phyloP scores from a whole-genome alignment of 352 stramenopile species.

The Phytopythium helicoides region DNA sequence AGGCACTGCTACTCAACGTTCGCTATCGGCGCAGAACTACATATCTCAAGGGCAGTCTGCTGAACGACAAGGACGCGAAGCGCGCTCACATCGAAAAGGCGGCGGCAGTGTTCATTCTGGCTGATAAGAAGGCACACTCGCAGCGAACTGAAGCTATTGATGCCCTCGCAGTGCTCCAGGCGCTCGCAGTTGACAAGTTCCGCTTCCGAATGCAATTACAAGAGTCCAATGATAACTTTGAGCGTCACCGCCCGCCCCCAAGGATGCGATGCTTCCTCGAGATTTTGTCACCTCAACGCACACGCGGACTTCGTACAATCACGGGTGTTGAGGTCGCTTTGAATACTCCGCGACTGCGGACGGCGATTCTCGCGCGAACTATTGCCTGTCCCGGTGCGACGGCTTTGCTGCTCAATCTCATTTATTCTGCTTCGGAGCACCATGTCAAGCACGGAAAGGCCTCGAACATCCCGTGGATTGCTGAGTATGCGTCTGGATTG shows the following conservation, averaged over 20 bases:
- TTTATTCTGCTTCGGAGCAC: conserved; percentile 44
- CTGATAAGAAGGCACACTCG: conserved; percentile 39
- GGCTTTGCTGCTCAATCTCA: conserved; percentile 55
- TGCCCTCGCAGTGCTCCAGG: conserved; percentile 52
- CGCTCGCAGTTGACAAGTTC: conserved; percentile 49
- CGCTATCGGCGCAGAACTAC: conserved; percentile 43
- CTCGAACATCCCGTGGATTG: conserved; percentile 48
- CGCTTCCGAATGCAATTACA: conserved; percentile 25
- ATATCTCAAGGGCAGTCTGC: conserved; percentile 54
- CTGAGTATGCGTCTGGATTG: conserved; percentile 48
- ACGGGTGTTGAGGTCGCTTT: conserved; percentile 50
- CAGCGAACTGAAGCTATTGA: conserved; percentile 29
- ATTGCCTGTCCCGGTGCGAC: conserved; percentile 49
- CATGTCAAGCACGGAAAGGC: conserved; percentile 28
- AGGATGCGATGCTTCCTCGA: conserved; percentile 48
- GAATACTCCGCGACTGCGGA: conserved; percentile 42
- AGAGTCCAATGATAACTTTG: neutral
- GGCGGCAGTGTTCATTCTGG: conserved; percentile 58
- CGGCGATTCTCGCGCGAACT: conserved; percentile 46
- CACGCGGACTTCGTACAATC: conserved; percentile 42
- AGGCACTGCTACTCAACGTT: conserved; percentile 38
- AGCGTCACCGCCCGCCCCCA: neutral
- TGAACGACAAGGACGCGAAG: conserved; percentile 48
- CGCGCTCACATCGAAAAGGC: conserved; percentile 40
- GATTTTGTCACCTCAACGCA: conserved; percentile 43